Percentiles rank a stretch among this genome's conserved stretches.
Evolutionary conservation across 2,329 filamentous ascomycete genomes (phyloP).

Genomic region (Laburnicola sp.): DNA sequence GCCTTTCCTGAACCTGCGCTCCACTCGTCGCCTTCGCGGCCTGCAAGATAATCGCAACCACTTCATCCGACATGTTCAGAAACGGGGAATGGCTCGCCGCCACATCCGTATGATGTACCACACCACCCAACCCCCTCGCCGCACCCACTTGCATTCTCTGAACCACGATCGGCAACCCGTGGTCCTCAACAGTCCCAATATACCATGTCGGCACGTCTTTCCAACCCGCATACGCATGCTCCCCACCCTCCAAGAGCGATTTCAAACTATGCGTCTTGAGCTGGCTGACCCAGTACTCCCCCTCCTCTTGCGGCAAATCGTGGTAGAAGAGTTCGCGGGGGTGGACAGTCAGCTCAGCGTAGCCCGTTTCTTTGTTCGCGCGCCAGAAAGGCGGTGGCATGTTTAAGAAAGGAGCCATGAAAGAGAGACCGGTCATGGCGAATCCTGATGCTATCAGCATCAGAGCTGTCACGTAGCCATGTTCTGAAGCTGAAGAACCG

Average conservation of each 20-base stretch:
- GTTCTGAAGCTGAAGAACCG: not conserved
- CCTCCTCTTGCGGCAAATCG: conserved; percentile 53
- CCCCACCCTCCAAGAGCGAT: conserved; percentile 51
- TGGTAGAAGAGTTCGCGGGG: conserved; percentile 55
- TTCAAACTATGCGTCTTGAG: conserved; percentile 51
- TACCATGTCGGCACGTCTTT: conserved; percentile 54
- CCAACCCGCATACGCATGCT: conserved; percentile 54
- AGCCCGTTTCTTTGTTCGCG: conserved; percentile 40
- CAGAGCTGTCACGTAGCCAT: conserved; percentile 15
- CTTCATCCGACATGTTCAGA: conserved; percentile 51
- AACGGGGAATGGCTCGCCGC: conserved; percentile 55
- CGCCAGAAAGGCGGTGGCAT: conserved; percentile 18
- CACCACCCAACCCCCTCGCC: conserved; percentile 45
- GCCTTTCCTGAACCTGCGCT: not conserved
- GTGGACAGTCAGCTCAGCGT: conserved; percentile 45
- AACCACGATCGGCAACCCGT: conserved; percentile 44
- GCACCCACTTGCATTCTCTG: conserved; percentile 47
- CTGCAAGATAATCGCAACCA: conserved; percentile 44
- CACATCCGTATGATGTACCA: conserved; percentile 48
- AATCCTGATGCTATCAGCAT: conserved; percentile 23
- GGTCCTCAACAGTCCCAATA: conserved; percentile 50
- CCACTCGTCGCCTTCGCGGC: conserved; percentile 31
- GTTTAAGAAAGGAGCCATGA: conserved; percentile 19
- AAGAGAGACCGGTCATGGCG: conserved; percentile 17
- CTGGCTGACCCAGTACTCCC: conserved; percentile 47